Conservation (phyloP, 2,329 filamentous ascomycete genomes). For the Emmonsia crescens region DNA sequence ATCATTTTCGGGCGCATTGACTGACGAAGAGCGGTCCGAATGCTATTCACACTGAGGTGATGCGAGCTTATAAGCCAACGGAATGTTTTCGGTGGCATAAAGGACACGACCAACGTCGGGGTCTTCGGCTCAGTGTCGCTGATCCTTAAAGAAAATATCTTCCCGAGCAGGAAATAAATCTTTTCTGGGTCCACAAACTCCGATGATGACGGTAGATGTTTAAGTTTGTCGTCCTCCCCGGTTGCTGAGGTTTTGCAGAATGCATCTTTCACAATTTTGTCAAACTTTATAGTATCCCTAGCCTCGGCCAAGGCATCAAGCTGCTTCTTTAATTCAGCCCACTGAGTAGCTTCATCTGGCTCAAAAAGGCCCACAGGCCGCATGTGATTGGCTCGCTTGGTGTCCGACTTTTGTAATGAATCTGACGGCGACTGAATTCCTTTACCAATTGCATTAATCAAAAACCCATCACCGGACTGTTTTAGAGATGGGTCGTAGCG, state of each 20-base stretch:
- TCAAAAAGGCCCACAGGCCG: slow-evolving; percentile 23
- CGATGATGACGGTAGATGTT: slow-evolving; percentile 17
- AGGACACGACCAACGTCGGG: slow-evolving; percentile 21
- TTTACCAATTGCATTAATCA: slow-evolving; percentile 34
- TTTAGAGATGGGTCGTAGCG: slow-evolving; percentile 25
- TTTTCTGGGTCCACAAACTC: slow-evolving; percentile 28
- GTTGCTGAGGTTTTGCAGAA: slow-evolving; percentile 13
- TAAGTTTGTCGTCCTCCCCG: slow-evolving; percentile 13
- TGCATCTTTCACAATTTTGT: slow-evolving; percentile 21
- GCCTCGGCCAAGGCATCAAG: slow-evolving; percentile 20
- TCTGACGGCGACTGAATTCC: slow-evolving; percentile 27
- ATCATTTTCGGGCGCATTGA: slow-evolving; percentile 25
- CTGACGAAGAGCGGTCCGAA: slow-evolving; percentile 30
- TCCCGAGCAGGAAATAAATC: slow-evolving; percentile 28
- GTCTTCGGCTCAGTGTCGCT: slow-evolving; percentile 14
- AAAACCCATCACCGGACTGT: slow-evolving; percentile 29
- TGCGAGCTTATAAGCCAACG: slow-evolving; percentile 32
- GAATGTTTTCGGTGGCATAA: slow-evolving; percentile 31
- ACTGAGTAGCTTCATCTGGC: slow-evolving; percentile 23
- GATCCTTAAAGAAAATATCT: slow-evolving; percentile 26
- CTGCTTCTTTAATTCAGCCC: slow-evolving; percentile 23
- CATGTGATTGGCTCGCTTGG: slow-evolving; percentile 22
- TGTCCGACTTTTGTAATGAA: slow-evolving; percentile 19
- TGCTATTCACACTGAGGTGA: slow-evolving; percentile 28
- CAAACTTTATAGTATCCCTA: slow-evolving; percentile 24